Evolutionary conservation across 2,329 filamentous ascomycete species (phyloP).

Genomic region (Emmonsiellopsis sp.): DNA sequence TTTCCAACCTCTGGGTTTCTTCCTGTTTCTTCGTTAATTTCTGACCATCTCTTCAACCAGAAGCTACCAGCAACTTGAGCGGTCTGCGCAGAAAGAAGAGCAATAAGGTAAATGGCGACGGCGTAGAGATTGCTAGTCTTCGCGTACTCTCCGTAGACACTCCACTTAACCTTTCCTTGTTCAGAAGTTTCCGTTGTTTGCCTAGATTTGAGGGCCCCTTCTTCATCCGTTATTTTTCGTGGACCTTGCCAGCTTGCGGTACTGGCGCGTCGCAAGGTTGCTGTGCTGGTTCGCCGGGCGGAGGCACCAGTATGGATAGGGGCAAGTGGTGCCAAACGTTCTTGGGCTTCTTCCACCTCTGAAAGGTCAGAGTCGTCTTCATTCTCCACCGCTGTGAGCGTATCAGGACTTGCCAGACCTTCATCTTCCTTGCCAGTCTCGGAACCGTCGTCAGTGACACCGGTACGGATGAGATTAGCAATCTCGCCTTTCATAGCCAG

Average conservation of each 20-base stretch:
- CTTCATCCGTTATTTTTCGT: conserved; percentile 76
- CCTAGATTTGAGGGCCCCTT: conserved; percentile 63
- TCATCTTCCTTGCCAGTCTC: conserved; percentile 47
- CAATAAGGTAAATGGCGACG: conserved; percentile 67
- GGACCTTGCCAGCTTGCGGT: conserved; percentile 82
- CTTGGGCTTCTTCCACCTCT: conserved; percentile 54
- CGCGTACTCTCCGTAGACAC: conserved; percentile 87
- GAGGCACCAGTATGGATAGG: conserved; percentile 58
- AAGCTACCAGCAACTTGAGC: conserved; percentile 74
- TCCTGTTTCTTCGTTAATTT: conserved; percentile 59
- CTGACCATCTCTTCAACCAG: conserved; percentile 92
- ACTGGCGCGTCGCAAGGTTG: conserved; percentile 79
- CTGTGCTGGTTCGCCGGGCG: conserved; percentile 56
- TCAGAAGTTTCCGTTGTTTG: conserved; percentile 82
- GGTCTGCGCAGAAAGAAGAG: conserved; percentile 70
- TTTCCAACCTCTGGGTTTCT: conserved; percentile 70
- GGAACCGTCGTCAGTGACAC: conserved; percentile 42
- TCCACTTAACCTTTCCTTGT: conserved; percentile 97
- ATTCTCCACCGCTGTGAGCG: conserved; percentile 42
- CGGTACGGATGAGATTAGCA: conserved; percentile 69
- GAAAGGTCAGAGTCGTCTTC: conserved; percentile 42
- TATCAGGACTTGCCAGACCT: conserved; percentile 59
- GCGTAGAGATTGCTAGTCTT: conserved; percentile 85
- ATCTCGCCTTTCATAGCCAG: conserved; percentile 92
- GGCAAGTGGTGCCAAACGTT: conserved; percentile 64